Evolutionary conservation across 495 filamentous ascomycete species (phyloP).

Genomic region (Neurospora sp.): DNA sequence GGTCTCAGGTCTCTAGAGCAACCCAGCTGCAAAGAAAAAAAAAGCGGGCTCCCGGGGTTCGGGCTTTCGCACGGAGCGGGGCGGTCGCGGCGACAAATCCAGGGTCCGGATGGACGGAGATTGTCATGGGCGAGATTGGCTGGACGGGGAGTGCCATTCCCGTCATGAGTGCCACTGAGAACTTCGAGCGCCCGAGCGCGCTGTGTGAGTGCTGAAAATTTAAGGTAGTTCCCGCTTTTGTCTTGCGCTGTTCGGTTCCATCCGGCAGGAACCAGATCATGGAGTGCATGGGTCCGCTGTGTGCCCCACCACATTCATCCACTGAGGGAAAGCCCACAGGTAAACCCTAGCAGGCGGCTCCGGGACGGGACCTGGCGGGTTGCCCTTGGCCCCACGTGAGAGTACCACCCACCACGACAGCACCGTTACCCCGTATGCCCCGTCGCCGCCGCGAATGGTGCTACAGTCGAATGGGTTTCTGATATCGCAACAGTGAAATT

Average conservation of each 20-base stretch:
- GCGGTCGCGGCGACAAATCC: neutral
- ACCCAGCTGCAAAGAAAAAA: neutral
- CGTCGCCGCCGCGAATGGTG: too few relatives aligned
- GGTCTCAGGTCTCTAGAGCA: neutral
- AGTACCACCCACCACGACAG: neutral
- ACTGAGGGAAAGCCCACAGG: neutral
- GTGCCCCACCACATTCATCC: neutral
- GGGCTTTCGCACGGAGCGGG: neutral
- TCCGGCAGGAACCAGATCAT: constrained; percentile 6
- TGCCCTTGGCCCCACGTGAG: neutral
- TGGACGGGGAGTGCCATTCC: neutral
- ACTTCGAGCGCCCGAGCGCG: neutral
- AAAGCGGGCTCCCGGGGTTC: constrained; percentile 1
- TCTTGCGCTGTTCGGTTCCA: constrained; percentile 3
- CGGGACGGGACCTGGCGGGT: neutral
- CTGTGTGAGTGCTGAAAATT: constrained; percentile 1
- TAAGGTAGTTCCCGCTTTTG: constrained; percentile 3
- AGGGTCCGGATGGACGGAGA: constrained; percentile 5
- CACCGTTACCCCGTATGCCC: neutral
- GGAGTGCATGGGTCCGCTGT: neutral
- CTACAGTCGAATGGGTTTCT: too few relatives aligned
- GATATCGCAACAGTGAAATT: too few relatives aligned
- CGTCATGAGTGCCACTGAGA: too few relatives aligned
- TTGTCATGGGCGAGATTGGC: neutral
- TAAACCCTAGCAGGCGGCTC: neutral